A percentile compares a stretch with the other conserved stretches of the same genome.
Evolutionary conservation across 805 yeast genomes (phyloP).

Genomic region (Dipodascopsis tothii): DNA sequence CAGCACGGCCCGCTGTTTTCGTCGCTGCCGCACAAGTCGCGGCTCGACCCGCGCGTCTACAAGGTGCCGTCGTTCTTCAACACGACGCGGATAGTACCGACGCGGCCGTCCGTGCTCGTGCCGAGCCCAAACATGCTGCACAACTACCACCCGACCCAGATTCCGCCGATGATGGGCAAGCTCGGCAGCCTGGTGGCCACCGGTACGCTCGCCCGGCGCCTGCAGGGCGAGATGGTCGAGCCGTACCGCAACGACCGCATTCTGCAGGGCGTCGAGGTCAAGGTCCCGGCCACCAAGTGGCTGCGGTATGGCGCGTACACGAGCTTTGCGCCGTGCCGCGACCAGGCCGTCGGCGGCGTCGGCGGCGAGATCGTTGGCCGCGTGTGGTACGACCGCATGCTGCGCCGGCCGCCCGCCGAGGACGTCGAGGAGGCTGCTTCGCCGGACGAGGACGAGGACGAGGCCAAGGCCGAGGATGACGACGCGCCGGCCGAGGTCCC

Average conservation of each 20-base stretch:
- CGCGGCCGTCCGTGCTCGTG: slow-evolving; percentile 11
- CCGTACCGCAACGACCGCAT: neutral
- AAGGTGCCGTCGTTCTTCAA: slow-evolving; percentile 60
- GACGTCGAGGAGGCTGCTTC: slow-evolving; percentile 1
- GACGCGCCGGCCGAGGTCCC: slow-evolving; percentile 4
- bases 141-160: slow-evolving; percentile 8
- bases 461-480: slow-evolving; percentile 1
- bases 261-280: slow-evolving; percentile 33
- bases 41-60: slow-evolving; percentile 66
- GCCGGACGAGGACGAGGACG: slow-evolving; percentile 1
- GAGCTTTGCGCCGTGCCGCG: slow-evolving; percentile 60
- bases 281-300: slow-evolving; percentile 62
- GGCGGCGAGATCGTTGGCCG: slow-evolving; percentile 33
- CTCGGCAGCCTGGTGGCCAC: slow-evolving; percentile 18
- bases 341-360: slow-evolving; percentile 50
- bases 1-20: slow-evolving; percentile 74
- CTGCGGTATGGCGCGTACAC: slow-evolving; percentile 43
- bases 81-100: slow-evolving; percentile 61
- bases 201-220: slow-evolving; percentile 3
- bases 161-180: slow-evolving; percentile 10
- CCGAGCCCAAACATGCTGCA: slow-evolving; percentile 12
- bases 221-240: neutral
- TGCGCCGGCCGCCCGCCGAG: slow-evolving; percentile 39
- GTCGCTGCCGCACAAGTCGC: slow-evolving; percentile 60
- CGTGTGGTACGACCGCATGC: slow-evolving; percentile 37